Evolutionary conservation across 805 yeast genomes (phyloP), one percentile per base, ranked within the genome.

Genomic region (Priceomyces haplophilus): DNA sequence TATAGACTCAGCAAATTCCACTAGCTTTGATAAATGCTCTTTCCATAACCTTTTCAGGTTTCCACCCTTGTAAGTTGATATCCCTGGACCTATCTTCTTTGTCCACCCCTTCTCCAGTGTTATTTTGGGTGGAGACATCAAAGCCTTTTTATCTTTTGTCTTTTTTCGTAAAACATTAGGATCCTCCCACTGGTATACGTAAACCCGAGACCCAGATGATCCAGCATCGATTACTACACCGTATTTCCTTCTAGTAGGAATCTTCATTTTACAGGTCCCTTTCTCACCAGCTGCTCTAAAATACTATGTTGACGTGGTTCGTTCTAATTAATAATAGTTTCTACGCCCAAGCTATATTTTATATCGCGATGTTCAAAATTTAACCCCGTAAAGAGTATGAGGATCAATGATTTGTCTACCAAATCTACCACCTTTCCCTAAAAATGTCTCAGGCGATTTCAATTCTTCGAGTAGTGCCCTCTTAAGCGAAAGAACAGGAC

Each of bases 161-260:
- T 36, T 38, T 7, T 48, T 40, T 23, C 33, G 36, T 6, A 49
- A 41, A 32, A 38, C 41, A 15, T 56, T 59, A 21, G 61, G 69
- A 52, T 82, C 81, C 11, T 75, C 75, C 97, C 97, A 91, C 46
- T 76, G 72, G 59, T 87, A 91, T 8, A 91, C 78, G 60, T 88
- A 90, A 12, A 86, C 74, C 41, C 99, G 71, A 3, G 97, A 88
- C 1, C 99, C 99, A 0, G 96, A 86, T 1, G 97, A 89, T 1
- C 99, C 99, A 0, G 97, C 88, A 62, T 91, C 99, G 2, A 91
- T 76, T 12, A 91, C 95, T 23, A 93, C 83, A 20, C 96, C 97
- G 68, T 87, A 90, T 39, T 72, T 63, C 46, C 53, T 41, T 30
- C 45, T 41, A 12, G 54, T 50, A n/a, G 43, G 36, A 15, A 41